Evolutionary conservation across 441 rosid genomes (phyloP), one percentile per base, ranked within the genome.

Genomic region (Adansonia rubrostipa): DNA sequence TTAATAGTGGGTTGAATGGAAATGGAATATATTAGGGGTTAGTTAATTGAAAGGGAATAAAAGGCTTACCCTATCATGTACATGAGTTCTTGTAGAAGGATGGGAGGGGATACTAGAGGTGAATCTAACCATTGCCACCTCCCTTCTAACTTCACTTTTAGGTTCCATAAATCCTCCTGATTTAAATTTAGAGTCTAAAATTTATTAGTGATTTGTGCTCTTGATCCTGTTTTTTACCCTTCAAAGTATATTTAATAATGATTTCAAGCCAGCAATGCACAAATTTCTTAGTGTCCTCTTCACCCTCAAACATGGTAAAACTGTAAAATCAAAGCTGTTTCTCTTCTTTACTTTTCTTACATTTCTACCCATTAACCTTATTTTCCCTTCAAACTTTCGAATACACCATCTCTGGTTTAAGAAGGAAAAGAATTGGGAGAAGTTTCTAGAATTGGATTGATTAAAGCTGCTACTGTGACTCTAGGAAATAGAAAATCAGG

Each of bases 401-500:
- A 28, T 44, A 17, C 50, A 42, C 33, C 11, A 44, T 20, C 7
- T 17, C 47, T 3, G 53, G 54, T 15, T 42, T 19, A 19, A 67
- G 54, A 5, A 20, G 58, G 11, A 68, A 68, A 47, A 68, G 8
- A 1, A 6, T 2, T 22, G 19, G 42, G 58, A 4, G 0, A 20
- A 69, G 2, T 8, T 66, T 42, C 44, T 15, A 9, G 9, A 7
- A n/a, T 67, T 44, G 44, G 71, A 44, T 70, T 14, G 74, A 47
- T 68, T 19, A 68, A 68, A 68, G 72, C 72, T 19, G 72, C 56
- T 45, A 45, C 36, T 45, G n/a, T 8, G n/a, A 5, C 54, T 45
- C 19, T 28, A 28, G 72, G 53, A 58, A 68, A 45, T 19, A 10
- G 15, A 9, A 19, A 19, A 19, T 20, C 36, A 19, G 54, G 71